Evolutionary conservation across 495 filamentous ascomycete genomes (phyloP).

Genomic region (Venustampulla echinocandica): DNA sequence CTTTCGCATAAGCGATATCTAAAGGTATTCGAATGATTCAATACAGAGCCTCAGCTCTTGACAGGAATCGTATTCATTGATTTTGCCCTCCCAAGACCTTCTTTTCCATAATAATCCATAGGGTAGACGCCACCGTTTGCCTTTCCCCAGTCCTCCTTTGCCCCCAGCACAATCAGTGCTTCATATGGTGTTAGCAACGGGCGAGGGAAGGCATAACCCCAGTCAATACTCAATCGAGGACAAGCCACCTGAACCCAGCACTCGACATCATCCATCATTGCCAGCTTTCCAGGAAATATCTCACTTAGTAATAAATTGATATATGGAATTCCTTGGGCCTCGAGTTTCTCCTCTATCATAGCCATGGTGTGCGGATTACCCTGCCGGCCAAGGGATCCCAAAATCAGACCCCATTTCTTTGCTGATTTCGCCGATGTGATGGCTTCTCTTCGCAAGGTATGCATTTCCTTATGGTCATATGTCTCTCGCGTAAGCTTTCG

Average conservation of each 20-base stretch:
- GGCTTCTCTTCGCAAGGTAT: slow-evolving; percentile 65
- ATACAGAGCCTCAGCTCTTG: slow-evolving; percentile 13
- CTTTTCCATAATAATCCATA: slow-evolving; percentile 96
- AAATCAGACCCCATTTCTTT: slow-evolving; percentile 85
- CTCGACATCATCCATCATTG: slow-evolving; percentile 84
- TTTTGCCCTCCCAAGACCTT: slow-evolving; percentile 65
- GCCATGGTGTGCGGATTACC: slow-evolving; percentile 90
- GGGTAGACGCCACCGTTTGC: slow-evolving; percentile 70
- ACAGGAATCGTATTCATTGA: slow-evolving; percentile 5
- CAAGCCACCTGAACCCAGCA: slow-evolving; percentile 98
- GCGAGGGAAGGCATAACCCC: slow-evolving; percentile 91
- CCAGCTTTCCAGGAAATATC: slow-evolving; percentile 93
- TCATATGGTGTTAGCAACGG: slow-evolving; percentile 92
- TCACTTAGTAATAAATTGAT: slow-evolving; percentile 81
- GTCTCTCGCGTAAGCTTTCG: slow-evolving; percentile 80
- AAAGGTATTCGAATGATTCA: too few species aligned
- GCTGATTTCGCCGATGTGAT: slow-evolving; percentile 66
- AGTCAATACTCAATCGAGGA: slow-evolving; percentile 91
- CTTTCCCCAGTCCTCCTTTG: slow-evolving; percentile 64
- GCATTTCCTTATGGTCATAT: slow-evolving; percentile 87
- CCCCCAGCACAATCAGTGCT: slow-evolving; percentile 77
- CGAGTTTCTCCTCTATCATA: slow-evolving; percentile 70
- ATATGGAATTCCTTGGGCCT: slow-evolving; percentile 58
- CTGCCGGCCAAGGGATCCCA: slow-evolving; percentile 86
- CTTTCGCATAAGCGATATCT: too few species aligned